Base-by-base conservation (phyloP, 2,329 filamentous ascomycete genomes). In the Hymenoscyphus salicellus region DNA sequence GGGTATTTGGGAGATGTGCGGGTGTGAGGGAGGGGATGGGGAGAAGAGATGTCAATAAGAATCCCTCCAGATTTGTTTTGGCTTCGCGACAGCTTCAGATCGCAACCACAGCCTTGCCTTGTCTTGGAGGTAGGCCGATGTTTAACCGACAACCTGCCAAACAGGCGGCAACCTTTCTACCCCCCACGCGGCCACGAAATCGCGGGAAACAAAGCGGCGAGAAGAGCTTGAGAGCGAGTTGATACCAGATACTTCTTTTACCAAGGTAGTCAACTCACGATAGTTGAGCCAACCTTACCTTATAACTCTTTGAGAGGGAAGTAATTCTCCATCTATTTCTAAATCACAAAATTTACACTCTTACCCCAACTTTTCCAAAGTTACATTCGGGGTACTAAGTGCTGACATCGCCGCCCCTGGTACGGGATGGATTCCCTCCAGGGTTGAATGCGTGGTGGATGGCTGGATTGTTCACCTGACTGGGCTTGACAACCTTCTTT, bases 1-100 rank as follows among this genome's bases (percentile, higher is more conserved):
- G 28, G 33, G 32, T 26, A 8, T 58, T 55, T 63, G 60, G 60
- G 58, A 58, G 63, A 23, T 43, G 23, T 55, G 55, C 26, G 23
- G 32, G 61, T 23, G 41, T 30, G 8, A 26, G 23, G 14, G 26
- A 26, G 23, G 14, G 26, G 28, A 14, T 14, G 32, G 46, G 20
- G 46, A 52, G 46, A 52, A 23, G 46, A 52, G n/a, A 52, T 52
- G 46, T 52, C 20, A 26, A 52, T 26, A 52, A 26, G 46, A 52
- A 52, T 52, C 46, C 14, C 46, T 52, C 46, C 11, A 26, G 46
- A 26, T 52, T 52, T 52, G 46, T 52, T 52, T 58, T 58, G 30
- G 32, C 32, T n/a, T 36, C 6, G 32, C 57, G 32, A 58, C 57
- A 58, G 36, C 57, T 58, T 57, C 36, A 38, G 32, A 52, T 23